Evolutionary conservation across 495 filamentous ascomycete species (phyloP).

Genomic region (Aspergillus incahuasiensis): DNA sequence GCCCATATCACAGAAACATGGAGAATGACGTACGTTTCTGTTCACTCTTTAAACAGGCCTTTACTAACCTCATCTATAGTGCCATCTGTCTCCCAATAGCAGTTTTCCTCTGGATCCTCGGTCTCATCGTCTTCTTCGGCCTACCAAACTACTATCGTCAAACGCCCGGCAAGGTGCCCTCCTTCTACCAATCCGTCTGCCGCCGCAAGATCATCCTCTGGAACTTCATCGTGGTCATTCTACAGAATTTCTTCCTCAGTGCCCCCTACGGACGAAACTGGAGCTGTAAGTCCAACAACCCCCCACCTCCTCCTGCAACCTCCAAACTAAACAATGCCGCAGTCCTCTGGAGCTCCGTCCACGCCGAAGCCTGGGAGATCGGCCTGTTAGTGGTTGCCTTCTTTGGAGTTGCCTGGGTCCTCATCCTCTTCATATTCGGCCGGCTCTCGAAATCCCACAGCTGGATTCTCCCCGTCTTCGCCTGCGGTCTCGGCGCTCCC

Average conservation of each 20-base stretch:
- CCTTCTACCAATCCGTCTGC: constrained; percentile 46
- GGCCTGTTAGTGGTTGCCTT: constrained; percentile 40
- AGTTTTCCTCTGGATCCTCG: constrained; percentile 39
- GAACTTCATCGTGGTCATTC: constrained; percentile 45
- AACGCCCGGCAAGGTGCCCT: constrained; percentile 61
- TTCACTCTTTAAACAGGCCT: neutral
- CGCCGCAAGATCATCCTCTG: constrained; percentile 47
- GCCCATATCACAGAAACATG: constrained; percentile 38
- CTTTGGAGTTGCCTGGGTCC: constrained; percentile 44
- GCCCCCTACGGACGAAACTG: constrained; percentile 49
- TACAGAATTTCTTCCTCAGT: constrained; percentile 48
- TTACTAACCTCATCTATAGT: constrained; percentile 20
- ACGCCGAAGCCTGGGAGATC: constrained; percentile 43
- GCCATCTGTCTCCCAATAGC: constrained; percentile 43
- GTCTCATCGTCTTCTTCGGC: constrained; percentile 40
- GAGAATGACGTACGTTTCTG: constrained; percentile 43
- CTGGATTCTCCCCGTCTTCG: constrained; percentile 49
- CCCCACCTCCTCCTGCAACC: neutral
- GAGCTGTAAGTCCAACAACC: constrained; percentile 33
- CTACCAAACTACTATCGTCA: constrained; percentile 53
- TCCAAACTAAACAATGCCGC: no score
- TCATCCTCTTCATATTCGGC: constrained; percentile 34
- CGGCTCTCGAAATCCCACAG: constrained; percentile 42
- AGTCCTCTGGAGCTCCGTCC: constrained; percentile 46
- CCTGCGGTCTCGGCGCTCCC: constrained; percentile 46